These are phyloP conservation scores for Oehlia diaphana DNA, from an alignment of 192 early-diverging fungal genomes.

Conservation along the genomic window DNA sequence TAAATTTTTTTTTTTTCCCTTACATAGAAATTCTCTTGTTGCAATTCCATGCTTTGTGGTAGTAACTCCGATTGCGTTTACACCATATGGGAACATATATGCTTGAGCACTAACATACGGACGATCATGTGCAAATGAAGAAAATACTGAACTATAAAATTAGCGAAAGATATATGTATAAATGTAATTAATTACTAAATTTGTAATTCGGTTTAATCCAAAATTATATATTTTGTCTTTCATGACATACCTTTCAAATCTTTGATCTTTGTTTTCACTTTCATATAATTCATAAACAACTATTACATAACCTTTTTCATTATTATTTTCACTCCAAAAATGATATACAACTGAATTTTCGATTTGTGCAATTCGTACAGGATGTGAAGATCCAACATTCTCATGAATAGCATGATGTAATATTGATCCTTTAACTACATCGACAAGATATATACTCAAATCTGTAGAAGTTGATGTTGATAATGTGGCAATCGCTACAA, in stretches of 20 bases:
- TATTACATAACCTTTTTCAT: constrained; percentile 71
- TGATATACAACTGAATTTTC: constrained; percentile 91
- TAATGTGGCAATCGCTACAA: constrained; percentile 73
- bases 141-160: constrained; percentile 60
- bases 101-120: constrained; percentile 76
- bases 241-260: constrained; percentile 58
- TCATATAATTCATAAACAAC: constrained; percentile 90
- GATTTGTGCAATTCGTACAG: constrained; percentile 68
- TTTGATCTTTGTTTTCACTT: constrained; percentile 68
- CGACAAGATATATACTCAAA: constrained; percentile 78
- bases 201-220: neutral
- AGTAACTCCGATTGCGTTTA: constrained; percentile 82
- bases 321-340: constrained; percentile 80
- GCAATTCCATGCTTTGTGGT: constrained; percentile 85
- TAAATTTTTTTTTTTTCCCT: constrained; percentile 4
- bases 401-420: constrained; percentile 70
- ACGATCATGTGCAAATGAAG: constrained; percentile 66
- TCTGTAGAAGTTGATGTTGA: constrained; percentile 36
- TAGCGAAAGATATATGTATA: neutral
- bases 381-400: constrained; percentile 51
- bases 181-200: neutral
- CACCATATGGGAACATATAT: constrained; percentile 73
- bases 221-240: neutral
- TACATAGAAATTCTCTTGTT: constrained; percentile 77
- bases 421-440: constrained; percentile 85